Conservation (phyloP, 768 basidiomycete species). For the Rhizopogon vulgaris region DNA sequence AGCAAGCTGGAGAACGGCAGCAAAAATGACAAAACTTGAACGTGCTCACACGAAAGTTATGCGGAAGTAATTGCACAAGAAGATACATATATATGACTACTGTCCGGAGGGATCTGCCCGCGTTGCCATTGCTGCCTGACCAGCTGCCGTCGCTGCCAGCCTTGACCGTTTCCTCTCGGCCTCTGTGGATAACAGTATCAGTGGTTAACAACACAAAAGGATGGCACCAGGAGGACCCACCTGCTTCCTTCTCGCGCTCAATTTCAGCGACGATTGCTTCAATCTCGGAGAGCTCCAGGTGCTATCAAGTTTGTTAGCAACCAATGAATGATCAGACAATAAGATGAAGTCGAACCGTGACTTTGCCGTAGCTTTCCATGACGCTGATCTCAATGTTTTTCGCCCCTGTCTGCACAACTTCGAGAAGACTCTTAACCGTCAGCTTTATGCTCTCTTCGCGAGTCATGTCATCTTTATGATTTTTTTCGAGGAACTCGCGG, state of each 20-base stretch:
- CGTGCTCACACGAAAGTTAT: background rate
- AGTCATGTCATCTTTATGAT: conserved; percentile 85
- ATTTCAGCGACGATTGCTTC: conserved; percentile 90
- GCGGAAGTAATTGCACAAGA: background rate
- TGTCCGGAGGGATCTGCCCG: conserved; percentile 38
- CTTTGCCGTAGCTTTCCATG: conserved; percentile 92
- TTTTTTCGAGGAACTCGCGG: conserved; percentile 97
- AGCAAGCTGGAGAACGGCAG: background rate
- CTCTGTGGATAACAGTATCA: conserved; percentile 43
- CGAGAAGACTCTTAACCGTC: conserved; percentile 90
- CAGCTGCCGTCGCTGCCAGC: conserved; percentile 86
- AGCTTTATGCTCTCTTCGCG: conserved; percentile 91
- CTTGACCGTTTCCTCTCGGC: conserved; percentile 91
- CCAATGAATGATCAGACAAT: background rate
- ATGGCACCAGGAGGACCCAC: conserved; percentile 32
- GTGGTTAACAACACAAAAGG: background rate
- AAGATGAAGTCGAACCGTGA: conserved; percentile 56
- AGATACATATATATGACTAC: conserved; percentile 16
- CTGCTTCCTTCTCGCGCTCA: conserved; percentile 95
- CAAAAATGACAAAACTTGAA: background rate
- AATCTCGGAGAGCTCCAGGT: conserved; percentile 76
- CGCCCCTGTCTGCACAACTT: conserved; percentile 99
- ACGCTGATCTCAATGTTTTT: conserved; percentile 99
- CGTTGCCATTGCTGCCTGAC: conserved; percentile 81
- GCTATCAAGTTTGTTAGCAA: background rate